Percentiles rank a stretch among this genome's conserved stretches.
Conservation (phyloP, 1,284 basidiomycete species). For the Melampsora occidentalis region DNA sequence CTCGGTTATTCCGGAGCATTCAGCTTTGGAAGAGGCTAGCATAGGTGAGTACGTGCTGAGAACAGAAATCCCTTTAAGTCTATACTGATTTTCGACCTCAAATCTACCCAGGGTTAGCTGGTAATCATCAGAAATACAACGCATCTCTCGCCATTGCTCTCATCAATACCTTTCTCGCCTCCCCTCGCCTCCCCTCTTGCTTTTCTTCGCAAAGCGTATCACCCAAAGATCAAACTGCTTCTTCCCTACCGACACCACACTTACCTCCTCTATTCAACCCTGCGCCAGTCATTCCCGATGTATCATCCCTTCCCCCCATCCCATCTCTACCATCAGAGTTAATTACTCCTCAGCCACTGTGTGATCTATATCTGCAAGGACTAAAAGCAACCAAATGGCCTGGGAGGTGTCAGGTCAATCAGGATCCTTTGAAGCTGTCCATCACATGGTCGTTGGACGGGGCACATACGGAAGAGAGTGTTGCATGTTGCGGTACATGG, state of each 20-base stretch:
- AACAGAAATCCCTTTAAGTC: neutral
- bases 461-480: slow-evolving; percentile 71
- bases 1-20: slow-evolving; percentile 5
- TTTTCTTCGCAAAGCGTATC: neutral
- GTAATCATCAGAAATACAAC: slow-evolving; percentile 85
- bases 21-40: slow-evolving; percentile 14
- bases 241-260: neutral
- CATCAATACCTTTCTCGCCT: slow-evolving; percentile 66
- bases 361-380: slow-evolving; percentile 63
- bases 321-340: slow-evolving; percentile 12
- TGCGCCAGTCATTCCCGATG: neutral
- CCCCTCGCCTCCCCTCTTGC: slow-evolving; percentile 47
- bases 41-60: neutral
- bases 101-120: slow-evolving; percentile 57
- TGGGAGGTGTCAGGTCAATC: slow-evolving; percentile 86
- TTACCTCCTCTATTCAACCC: slow-evolving; percentile 45
- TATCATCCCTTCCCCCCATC: neutral
- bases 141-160: slow-evolving; percentile 81
- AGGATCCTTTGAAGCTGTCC: slow-evolving; percentile 58
- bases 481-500: slow-evolving; percentile 84
- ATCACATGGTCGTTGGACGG: slow-evolving; percentile 59
- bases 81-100: neutral
- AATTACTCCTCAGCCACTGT: slow-evolving; percentile 53
- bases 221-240: slow-evolving; percentile 13
- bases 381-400: slow-evolving; percentile 80